A percentile compares a stretch with the other conserved stretches of the same genome.
Conservation (phyloP, 768 basidiomycete species). For the Russula virescens region DNA sequence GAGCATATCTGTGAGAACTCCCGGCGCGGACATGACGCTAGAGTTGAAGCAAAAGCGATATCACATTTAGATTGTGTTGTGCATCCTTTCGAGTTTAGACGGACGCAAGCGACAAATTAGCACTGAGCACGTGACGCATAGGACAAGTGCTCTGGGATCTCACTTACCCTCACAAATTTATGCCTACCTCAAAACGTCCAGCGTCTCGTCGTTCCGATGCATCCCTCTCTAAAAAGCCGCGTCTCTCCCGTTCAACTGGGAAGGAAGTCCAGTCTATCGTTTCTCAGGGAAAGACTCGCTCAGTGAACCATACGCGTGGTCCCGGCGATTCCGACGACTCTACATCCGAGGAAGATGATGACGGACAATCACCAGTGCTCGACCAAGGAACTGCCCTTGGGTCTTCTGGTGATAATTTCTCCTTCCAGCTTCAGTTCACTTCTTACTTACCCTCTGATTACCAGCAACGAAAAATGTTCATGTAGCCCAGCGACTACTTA, state of each 20-base stretch:
- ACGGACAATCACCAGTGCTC: slow-evolving; percentile 24
- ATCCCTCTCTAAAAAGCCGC: background rate
- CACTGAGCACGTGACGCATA: background rate
- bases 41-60: background rate
- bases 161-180: background rate
- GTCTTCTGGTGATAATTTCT: background rate
- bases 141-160: no score
- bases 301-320: background rate
- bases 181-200: slow-evolving; percentile 15
- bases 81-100: background rate
- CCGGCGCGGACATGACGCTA: background rate
- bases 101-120: no score
- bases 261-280: background rate
- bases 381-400: background rate
- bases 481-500: slow-evolving; percentile 59
- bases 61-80: background rate
- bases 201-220: background rate
- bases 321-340: background rate
- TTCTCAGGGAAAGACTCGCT: background rate
- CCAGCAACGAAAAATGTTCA: slow-evolving; percentile 64
- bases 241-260: background rate
- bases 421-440: no score
- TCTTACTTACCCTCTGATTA: background rate
- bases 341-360: slow-evolving; percentile 25
- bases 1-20: background rate